These are phyloP conservation scores for Cylindrotheca fusiformis DNA, from an alignment of 108 stramenopile genomes.

Conservation along the genomic window DNA sequence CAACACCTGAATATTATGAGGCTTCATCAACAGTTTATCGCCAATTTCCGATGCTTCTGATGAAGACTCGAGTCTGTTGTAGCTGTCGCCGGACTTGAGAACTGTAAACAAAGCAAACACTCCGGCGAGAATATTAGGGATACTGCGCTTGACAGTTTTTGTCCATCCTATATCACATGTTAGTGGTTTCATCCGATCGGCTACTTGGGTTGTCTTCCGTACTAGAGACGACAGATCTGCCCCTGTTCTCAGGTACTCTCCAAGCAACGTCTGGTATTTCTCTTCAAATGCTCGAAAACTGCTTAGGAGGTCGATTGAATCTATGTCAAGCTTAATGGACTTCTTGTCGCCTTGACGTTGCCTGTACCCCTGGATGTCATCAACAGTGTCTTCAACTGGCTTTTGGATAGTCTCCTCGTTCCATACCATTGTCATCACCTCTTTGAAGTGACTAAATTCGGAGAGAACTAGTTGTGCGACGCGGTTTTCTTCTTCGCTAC, in stretches of 20 bases:
- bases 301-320: constrained; percentile 31
- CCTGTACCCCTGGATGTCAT: constrained; percentile 39
- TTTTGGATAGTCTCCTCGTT: constrained; percentile 61
- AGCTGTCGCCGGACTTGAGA: constrained; percentile 60
- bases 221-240: constrained; percentile 50
- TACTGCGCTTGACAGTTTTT: constrained; percentile 1
- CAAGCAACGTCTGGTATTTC: constrained; percentile 44
- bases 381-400: constrained; percentile 51
- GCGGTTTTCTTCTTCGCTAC: constrained; percentile 34
- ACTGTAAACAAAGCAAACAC: constrained; percentile 60
- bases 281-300: constrained; percentile 43
- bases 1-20: constrained; percentile 56
- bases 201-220: constrained; percentile 29
- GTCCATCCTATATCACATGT: constrained; percentile 27
- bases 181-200: constrained; percentile 34
- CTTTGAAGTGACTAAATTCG: constrained; percentile 62
- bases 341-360: constrained; percentile 2
- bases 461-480: constrained; percentile 49
- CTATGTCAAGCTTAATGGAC: constrained; percentile 27
- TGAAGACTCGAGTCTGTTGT: constrained; percentile 47
- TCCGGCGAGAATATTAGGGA: constrained; percentile 35
- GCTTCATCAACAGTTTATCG: constrained; percentile 50
- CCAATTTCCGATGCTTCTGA: constrained; percentile 31
- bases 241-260: constrained; percentile 44
- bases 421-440: constrained; percentile 63